Percentiles rank a stretch among this genome's conserved stretches.
phyloP scores from a whole-genome alignment of 768 basidiomycete genomes.

The Candolleomyces aberdarensis region DNA sequence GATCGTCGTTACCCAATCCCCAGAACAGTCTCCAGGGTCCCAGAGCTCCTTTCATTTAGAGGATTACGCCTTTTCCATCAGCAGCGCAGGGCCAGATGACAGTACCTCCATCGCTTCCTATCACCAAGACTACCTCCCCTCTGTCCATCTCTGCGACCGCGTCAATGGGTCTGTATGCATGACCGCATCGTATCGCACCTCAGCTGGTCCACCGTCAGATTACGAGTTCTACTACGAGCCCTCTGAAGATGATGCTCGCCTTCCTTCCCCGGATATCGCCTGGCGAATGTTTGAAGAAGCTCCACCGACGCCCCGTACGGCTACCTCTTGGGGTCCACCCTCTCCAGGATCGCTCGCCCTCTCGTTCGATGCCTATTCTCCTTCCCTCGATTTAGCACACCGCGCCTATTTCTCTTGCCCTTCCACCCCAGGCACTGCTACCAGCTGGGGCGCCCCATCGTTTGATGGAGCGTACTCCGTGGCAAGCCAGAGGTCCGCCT shows the following conservation, averaged over 20 bases:
- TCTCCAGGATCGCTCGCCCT: slow-evolving; percentile 39
- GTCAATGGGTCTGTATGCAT: slow-evolving; percentile 53
- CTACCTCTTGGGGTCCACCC: slow-evolving; percentile 51
- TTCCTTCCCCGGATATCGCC: slow-evolving; percentile 59
- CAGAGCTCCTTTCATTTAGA: slow-evolving; percentile 47
- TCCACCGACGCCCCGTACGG: slow-evolving; percentile 49
- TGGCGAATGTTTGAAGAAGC: slow-evolving; percentile 51
- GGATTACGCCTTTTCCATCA: slow-evolving; percentile 69
- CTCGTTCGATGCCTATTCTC: slow-evolving; percentile 28
- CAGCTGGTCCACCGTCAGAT: slow-evolving; percentile 49
- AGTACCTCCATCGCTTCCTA: not conserved
- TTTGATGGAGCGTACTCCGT: slow-evolving; percentile 29
- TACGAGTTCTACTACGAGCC: slow-evolving; percentile 38
- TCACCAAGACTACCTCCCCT: slow-evolving; percentile 30
- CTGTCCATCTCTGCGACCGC: slow-evolving; percentile 54
- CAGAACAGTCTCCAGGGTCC: slow-evolving; percentile 31
- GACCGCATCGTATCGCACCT: slow-evolving; percentile 53
- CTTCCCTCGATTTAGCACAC: slow-evolving; percentile 39
- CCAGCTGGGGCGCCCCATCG: slow-evolving; percentile 10
- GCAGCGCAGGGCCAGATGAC: slow-evolving; percentile 58
- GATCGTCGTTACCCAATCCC: slow-evolving; percentile 20
- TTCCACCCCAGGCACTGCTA: slow-evolving; percentile 8
- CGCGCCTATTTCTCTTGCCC: slow-evolving; percentile 16
- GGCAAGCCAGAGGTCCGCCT: slow-evolving; percentile 20
- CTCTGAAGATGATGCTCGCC: slow-evolving; percentile 27